Base-by-base conservation (phyloP, 2,329 filamentous ascomycete genomes). In the Acephala macrosclerotiorum region DNA sequence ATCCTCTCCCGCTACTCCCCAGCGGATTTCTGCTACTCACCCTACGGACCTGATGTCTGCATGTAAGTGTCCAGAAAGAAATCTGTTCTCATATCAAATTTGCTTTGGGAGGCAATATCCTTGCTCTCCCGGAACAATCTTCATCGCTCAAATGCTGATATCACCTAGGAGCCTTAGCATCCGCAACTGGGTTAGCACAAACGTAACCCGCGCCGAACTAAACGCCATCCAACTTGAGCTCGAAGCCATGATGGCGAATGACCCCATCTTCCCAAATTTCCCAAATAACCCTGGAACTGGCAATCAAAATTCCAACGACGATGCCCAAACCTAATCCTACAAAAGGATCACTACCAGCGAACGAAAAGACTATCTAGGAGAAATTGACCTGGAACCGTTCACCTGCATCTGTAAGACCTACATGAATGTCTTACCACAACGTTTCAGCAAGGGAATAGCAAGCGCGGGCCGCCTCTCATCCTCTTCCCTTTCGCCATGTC, bases 141-240 rank as follows among this genome's bases (percentile, higher is more conserved):
- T 33, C 9, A 4, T 33, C 29, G 29, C 4, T 5, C 29, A 33
- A 33, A 33, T 33, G 29, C 9, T 33, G 29, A 33, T 33, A 5
- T 33, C 29, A 33, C 9, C 29, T 33, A 33, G 29, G 67, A 59
- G 63, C 29, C 47, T 58, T 18, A 64, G 56, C 26, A 58, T 70
- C 14, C 60, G 57, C 8, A 68, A 66, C 51, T 71, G 70, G 70
- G 56, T 70, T 9, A 69, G 65, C 40, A 63, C 62, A 35, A 68
- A 66, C 29, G 70, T 70, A 3, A 67, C 67, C 65, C 53, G 56
- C 7, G 63, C 61, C 11, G 66, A 70, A 38, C 38, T 71, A 35
- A 62, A 55, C n/a, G 69, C 66, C 25, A 67, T 68, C 38, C 66
- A 68, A 29, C 61, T 26, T 25, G 68, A 70, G 20, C 49, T 71